Evolutionary conservation across 306 rosid species (phyloP).

Genomic region (Vigna nakashimae): DNA sequence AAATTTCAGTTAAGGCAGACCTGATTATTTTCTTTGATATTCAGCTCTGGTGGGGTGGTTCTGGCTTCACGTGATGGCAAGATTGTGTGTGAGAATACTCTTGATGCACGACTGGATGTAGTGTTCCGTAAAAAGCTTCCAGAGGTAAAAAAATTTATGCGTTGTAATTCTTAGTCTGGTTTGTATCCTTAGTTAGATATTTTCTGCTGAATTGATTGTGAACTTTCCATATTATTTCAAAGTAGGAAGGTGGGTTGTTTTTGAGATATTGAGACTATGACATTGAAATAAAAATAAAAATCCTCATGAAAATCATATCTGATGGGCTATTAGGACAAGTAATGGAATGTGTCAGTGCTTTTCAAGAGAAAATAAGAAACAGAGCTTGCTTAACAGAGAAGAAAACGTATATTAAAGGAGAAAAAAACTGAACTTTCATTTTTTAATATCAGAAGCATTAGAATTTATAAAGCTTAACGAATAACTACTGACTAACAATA

Average conservation of each 20-base stretch:
- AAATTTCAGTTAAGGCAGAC: conserved; percentile 22
- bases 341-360: conserved; percentile 1
- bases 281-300: neutral
- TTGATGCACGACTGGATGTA: conserved; percentile 95
- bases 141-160: conserved; percentile 62
- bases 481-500: no score
- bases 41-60: conserved; percentile 98
- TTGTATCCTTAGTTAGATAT: conserved; percentile 20
- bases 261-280: conserved; percentile 30
- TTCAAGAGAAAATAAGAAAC: no score
- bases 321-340: conserved; percentile 21
- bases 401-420: no score
- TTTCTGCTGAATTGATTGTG: conserved; percentile 31
- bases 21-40: conserved; percentile 46
- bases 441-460: no score
- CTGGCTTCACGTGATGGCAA: conserved; percentile 97
- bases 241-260: conserved; percentile 15
- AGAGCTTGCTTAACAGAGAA: no score
- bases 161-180: conserved; percentile 6
- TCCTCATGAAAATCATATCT: neutral
- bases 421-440: no score
- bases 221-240: neutral
- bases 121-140: conserved; percentile 94
- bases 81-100: conserved; percentile 92
- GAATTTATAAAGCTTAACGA: no score